Percentiles rank a stretch among this genome's conserved stretches.
These are phyloP conservation scores for Bipolaris sorokiniana DNA, from an alignment of 2,329 filamentous ascomycete species.

Conservation along the genomic window DNA sequence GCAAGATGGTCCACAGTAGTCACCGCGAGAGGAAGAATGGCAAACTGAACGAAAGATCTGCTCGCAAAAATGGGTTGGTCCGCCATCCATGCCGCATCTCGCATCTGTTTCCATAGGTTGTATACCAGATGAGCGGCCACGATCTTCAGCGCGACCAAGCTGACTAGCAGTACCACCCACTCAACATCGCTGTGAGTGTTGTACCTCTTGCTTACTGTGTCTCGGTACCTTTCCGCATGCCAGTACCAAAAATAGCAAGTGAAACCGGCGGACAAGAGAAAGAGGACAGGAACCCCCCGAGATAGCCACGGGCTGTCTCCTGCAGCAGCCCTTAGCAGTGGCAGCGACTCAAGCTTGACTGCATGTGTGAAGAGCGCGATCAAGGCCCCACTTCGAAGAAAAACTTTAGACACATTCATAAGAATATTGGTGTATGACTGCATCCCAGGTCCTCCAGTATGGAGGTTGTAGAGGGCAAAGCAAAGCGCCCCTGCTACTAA, in stretches of 20 bases:
- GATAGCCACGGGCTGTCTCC: constrained; percentile 2
- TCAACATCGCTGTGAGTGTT: background rate
- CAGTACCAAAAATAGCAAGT: background rate
- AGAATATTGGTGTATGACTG: background rate
- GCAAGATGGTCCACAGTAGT: background rate
- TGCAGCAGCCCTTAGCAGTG: background rate
- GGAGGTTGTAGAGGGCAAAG: background rate
- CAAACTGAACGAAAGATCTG: background rate
- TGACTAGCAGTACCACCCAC: background rate
- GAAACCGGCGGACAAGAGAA: background rate
- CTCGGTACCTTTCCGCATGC: background rate
- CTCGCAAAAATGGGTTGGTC: background rate
- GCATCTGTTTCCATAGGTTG: background rate
- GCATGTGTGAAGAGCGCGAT: background rate
- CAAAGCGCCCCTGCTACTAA: constrained; percentile 1
- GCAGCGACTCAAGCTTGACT: background rate
- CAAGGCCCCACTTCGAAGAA: background rate
- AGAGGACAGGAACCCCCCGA: background rate
- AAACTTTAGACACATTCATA: background rate
- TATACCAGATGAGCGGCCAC: background rate
- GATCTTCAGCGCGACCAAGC: background rate
- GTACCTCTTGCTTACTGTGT: background rate
- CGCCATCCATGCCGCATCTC: background rate
- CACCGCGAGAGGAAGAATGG: background rate
- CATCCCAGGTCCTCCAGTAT: background rate